A percentile compares a stretch with the other conserved stretches of the same genome.
Evolutionary conservation across 2,329 filamentous ascomycete genomes (phyloP).

Genomic region (Parastagonospora nodorum): DNA sequence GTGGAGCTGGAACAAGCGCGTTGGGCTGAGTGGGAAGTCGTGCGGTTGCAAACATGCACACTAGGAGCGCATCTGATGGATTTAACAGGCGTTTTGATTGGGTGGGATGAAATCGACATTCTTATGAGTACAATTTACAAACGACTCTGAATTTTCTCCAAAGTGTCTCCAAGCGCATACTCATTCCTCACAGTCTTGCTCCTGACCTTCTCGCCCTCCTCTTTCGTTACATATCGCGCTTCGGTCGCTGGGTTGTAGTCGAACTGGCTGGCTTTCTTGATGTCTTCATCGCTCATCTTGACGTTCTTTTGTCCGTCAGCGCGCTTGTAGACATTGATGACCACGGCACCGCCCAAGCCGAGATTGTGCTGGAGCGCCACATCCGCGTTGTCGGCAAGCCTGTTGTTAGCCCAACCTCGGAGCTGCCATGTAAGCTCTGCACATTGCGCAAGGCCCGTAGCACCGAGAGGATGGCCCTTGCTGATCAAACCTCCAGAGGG

Average conservation of each 20-base stretch:
- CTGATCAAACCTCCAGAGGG: conserved; percentile 91
- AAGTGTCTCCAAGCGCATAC: conserved; percentile 78
- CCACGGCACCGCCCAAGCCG: conserved; percentile 85
- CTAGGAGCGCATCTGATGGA: background rate
- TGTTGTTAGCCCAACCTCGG: conserved; percentile 93
- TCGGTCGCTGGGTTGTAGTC: conserved; percentile 91
- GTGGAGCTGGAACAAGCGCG: conserved; percentile 43
- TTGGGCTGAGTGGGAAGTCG: conserved; percentile 22
- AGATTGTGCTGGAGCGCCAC: conserved; percentile 89
- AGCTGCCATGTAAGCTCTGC: conserved; percentile 95
- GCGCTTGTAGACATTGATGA: conserved; percentile 85
- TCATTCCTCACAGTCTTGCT: conserved; percentile 68
- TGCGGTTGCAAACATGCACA: conserved; percentile 30
- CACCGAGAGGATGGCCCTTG: conserved; percentile 92
- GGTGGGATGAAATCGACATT: background rate
- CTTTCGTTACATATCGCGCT: conserved; percentile 82
- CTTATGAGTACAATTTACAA: conserved; percentile 52
- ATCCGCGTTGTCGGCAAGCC: conserved; percentile 68
- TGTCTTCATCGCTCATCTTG: conserved; percentile 64
- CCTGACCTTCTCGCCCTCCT: conserved; percentile 70
- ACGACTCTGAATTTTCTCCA: conserved; percentile 71
- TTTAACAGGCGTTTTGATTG: background rate
- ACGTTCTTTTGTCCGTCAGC: conserved; percentile 73
- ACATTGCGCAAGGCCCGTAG: conserved; percentile 90
- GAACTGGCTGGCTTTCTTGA: conserved; percentile 69